phyloP scores from a whole-genome alignment of 2,329 filamentous ascomycete species.

The Grosmannia penicillata region DNA sequence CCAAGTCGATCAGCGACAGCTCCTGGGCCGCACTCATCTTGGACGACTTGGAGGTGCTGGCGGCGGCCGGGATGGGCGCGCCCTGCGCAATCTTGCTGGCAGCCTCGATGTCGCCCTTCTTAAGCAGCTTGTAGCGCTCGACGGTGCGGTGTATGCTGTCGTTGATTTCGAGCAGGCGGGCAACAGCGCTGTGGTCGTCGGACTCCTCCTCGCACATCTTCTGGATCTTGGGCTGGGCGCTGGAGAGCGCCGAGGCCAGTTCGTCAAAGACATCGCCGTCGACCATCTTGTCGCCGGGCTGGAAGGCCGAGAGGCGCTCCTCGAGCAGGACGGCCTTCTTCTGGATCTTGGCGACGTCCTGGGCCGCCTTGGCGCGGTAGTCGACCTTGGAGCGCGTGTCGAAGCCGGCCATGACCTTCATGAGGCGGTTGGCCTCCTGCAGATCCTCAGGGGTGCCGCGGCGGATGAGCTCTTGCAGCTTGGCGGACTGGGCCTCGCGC shows the following conservation, averaged over 20 bases:
- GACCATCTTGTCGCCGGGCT: constrained; percentile 62
- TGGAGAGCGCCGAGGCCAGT: constrained; percentile 75
- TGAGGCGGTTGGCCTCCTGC: constrained; percentile 84
- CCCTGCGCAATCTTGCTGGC: constrained; percentile 75
- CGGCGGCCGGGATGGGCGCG: constrained; percentile 43
- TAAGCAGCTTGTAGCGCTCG: constrained; percentile 87
- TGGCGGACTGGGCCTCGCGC: constrained; percentile 87
- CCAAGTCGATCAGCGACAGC: constrained; percentile 88
- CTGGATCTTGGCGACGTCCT: constrained; percentile 88
- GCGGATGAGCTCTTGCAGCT: constrained; percentile 90
- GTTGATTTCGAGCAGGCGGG: constrained; percentile 91
- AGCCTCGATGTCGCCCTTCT: constrained; percentile 80
- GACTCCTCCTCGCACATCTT: constrained; percentile 99
- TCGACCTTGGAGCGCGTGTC: constrained; percentile 93
- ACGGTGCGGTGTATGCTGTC: constrained; percentile 97
- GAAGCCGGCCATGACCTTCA: constrained; percentile 99
- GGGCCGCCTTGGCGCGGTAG: constrained; percentile 92
- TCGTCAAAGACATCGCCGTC: constrained; percentile 63
- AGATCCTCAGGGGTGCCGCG: constrained; percentile 83
- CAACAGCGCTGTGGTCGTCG: constrained; percentile 88
- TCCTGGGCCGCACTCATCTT: constrained; percentile 56
- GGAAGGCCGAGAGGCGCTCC: constrained; percentile 77
- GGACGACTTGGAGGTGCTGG: constrained; percentile 44
- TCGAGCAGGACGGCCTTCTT: constrained; percentile 87
- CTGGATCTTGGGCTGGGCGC: constrained; percentile 94